A percentile compares a stretch with the other conserved stretches of the same genome.
These are phyloP conservation scores for Chenopodium berlandieri DNA, from an alignment of 148 eudicot species.

Conservation along the genomic window DNA sequence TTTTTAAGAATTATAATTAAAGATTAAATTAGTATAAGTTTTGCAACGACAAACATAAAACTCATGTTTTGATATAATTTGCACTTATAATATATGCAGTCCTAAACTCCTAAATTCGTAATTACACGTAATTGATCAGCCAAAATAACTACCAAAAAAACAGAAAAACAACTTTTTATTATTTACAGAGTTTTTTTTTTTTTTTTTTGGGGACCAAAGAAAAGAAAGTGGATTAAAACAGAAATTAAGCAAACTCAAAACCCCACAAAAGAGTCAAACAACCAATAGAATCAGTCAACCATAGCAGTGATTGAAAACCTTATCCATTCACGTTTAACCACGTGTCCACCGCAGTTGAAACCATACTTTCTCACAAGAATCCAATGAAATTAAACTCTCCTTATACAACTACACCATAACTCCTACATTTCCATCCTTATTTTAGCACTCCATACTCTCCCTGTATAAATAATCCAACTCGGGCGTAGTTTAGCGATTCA, in stretches of 20 bases:
- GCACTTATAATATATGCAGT: too few species aligned
- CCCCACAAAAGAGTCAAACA: background rate
- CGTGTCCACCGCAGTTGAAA: constrained; percentile 25
- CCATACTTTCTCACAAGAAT: constrained; percentile 30
- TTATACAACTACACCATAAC: constrained; percentile 9
- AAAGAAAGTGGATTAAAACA: too few species aligned
- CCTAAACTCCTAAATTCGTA: too few species aligned
- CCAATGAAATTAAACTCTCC: constrained; percentile 31
- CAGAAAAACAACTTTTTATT: too few species aligned
- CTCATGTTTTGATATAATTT: too few species aligned
- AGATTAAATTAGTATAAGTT: too few species aligned
- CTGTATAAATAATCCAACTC: background rate
- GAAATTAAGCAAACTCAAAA: background rate
- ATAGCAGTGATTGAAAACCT: background rate
- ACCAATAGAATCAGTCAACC: background rate
- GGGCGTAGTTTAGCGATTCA: too few species aligned
- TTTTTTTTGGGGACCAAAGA: background rate
- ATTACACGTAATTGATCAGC: too few species aligned
- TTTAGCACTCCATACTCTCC: background rate
- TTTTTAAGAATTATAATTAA: too few species aligned
- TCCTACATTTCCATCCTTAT: background rate
- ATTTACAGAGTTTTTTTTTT: too few species aligned
- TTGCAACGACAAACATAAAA: too few species aligned
- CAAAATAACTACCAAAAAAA: background rate
- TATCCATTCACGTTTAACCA: constrained; percentile 38